Evolutionary conservation across 2,329 filamentous ascomycete genomes (phyloP).

Genomic region (Neofusicoccum laricinum): DNA sequence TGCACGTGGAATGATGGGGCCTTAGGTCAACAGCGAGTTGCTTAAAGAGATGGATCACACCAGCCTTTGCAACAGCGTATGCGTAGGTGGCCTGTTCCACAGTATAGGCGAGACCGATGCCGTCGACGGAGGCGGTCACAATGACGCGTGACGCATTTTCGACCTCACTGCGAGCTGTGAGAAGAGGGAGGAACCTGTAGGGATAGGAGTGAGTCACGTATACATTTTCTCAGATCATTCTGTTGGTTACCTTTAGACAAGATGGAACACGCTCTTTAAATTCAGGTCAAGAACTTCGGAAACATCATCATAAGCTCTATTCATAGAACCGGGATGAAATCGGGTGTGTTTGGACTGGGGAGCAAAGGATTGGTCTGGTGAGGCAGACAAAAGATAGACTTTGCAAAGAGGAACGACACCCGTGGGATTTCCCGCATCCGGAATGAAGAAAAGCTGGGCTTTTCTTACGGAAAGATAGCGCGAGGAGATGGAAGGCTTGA

Average conservation of each 20-base stretch:
- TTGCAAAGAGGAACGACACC: too few relatives aligned
- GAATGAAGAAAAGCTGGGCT: too few relatives aligned
- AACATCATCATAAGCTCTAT: too few relatives aligned
- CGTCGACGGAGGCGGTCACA: conserved; percentile 35
- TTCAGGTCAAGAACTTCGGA: conserved; percentile 40
- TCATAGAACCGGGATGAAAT: too few relatives aligned
- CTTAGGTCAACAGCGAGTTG: conserved; percentile 40
- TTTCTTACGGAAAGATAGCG: too few relatives aligned
- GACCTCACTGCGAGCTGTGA: conserved; percentile 30
- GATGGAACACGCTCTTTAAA: conserved; percentile 39
- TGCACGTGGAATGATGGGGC: conserved; percentile 37
- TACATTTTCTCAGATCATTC: background rate
- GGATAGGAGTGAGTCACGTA: background rate
- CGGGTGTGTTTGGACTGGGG: too few relatives aligned
- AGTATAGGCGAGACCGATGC: conserved; percentile 35
- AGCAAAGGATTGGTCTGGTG: too few relatives aligned
- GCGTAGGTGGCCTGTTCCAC: conserved; percentile 39
- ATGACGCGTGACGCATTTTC: conserved; percentile 37
- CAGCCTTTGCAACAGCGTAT: conserved; percentile 41
- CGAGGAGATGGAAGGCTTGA: too few relatives aligned
- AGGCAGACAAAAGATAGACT: too few relatives aligned
- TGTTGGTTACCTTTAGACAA: conserved; percentile 32
- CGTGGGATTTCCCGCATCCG: too few relatives aligned
- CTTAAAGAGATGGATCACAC: conserved; percentile 37
- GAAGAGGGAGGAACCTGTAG: conserved; percentile 34